Conservation (phyloP, 495 filamentous ascomycete species). For the Glutinoglossum americanum region DNA sequence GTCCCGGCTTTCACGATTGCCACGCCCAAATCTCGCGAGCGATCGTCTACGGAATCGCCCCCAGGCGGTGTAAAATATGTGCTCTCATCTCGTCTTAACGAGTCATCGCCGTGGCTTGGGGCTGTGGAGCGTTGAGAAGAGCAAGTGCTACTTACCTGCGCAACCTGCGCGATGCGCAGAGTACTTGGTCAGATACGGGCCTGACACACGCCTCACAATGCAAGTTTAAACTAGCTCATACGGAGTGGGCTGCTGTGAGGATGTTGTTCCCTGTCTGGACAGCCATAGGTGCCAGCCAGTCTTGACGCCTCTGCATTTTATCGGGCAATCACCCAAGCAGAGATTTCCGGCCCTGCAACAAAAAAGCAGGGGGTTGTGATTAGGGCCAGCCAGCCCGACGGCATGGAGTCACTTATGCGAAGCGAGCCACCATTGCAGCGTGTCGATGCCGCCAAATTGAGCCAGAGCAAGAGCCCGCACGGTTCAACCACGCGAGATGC, state of each 20-base stretch:
- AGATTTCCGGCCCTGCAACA: not conserved
- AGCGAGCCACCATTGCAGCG: not conserved
- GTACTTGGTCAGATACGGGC: not conserved
- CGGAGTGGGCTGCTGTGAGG: not conserved
- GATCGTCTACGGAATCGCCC: not conserved
- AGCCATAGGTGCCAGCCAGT: not conserved
- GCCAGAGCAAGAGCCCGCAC: not conserved
- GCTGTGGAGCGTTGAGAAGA: not conserved
- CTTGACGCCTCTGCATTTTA: not conserved
- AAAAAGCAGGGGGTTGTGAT: not conserved
- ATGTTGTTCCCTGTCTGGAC: not conserved
- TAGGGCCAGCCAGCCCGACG: not conserved
- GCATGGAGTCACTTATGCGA: not conserved
- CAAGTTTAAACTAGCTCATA: not conserved
- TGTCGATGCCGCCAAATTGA: not conserved
- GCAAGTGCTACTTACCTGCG: too few relatives aligned
- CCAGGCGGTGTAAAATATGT: not conserved
- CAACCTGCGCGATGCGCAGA: too few relatives aligned
- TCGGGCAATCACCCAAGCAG: not conserved
- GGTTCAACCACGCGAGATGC: not conserved
- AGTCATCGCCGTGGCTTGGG: not conserved
- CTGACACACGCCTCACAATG: not conserved
- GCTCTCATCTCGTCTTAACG: not conserved
- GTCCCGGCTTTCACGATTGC: not conserved
- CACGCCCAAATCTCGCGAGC: not conserved